Base-by-base conservation (phyloP, 768 basidiomycete genomes). In the Kondoa subrosea region DNA sequence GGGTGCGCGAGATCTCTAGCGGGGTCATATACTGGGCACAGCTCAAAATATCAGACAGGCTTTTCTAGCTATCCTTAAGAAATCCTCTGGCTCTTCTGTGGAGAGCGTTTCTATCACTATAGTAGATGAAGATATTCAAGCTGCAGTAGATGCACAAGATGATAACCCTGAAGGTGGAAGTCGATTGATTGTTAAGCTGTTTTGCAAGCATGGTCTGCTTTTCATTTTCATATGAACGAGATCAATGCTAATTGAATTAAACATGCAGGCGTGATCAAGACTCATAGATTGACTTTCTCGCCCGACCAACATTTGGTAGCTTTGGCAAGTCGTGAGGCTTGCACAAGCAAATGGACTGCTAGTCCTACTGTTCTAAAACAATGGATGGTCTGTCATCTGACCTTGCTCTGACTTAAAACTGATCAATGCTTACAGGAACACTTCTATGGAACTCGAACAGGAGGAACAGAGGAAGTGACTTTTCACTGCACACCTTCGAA, bases 121-220 rank as follows among this genome's bases (percentile, higher is more conserved):
- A 15, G 16, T 16, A 8, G 61, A 63, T 32, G 33, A 17, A 17
- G 61, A 63, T 31, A n/a, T 32, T 15, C 25, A 59, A 59, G 61
- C 27, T 27, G 27, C 61, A 33, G 25, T 15, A 15, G 25, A 33
- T 33, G 61, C 30, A 17, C 3, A 27, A 8, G 61, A 63, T 12
- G 61, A 27, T 32, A 33, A 32, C 27, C 16, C 15, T 33, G 61
- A 31, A 17, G 30, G 61, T 33, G 15, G 33, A 29, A 31, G 61
- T 33, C 61, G 61, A 27, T 16, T 63, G n/a, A 33, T 63, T 32
- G 61, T 63, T 8, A 63, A 63, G 30, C 29, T 63, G 16, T 32
- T 30, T n/a, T 63, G 16, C n/a, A 63, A 63, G 29, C 16, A 63
- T 32, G 61, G 61, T 32, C 15, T 59, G 8, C 4, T 25, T 59